Percentiles rank a stretch among this genome's conserved stretches.
Evolutionary conservation across 1,139 yeast species (phyloP).

Genomic region (Lodderomyces elongisporus): DNA sequence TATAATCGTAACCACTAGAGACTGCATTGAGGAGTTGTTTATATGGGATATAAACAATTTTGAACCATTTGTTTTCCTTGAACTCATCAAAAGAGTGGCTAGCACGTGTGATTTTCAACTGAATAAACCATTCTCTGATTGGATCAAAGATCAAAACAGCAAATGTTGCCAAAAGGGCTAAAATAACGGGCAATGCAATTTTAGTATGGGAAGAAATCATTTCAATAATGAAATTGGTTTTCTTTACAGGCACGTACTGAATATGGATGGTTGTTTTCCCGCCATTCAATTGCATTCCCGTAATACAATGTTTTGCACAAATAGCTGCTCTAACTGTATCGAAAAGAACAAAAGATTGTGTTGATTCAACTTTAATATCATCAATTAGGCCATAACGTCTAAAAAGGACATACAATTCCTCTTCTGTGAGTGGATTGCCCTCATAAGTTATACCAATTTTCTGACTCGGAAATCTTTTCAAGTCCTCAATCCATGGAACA

Average conservation of each 20-base stretch:
- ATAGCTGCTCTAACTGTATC: constrained; percentile 60
- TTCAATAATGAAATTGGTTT: constrained; percentile 49
- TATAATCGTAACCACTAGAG: constrained; percentile 24
- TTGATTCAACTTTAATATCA: constrained; percentile 45
- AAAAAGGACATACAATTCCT: constrained; percentile 73
- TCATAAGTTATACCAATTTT: constrained; percentile 64
- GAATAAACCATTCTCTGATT: constrained; percentile 75
- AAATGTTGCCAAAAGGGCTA: constrained; percentile 54
- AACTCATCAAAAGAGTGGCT: constrained; percentile 26
- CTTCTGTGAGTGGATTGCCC: constrained; percentile 74
- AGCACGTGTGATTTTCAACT: constrained; percentile 58
- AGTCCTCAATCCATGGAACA: constrained; percentile 93
- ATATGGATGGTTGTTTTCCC: constrained; percentile 61
- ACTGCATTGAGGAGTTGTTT: constrained; percentile 21
- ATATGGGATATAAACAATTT: constrained; percentile 25
- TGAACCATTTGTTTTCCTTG: constrained; percentile 27
- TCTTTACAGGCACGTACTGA: constrained; percentile 56
- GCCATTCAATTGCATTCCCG: constrained; percentile 60
- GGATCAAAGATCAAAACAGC: constrained; percentile 93
- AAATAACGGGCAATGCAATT: constrained; percentile 59
- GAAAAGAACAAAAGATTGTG: constrained; percentile 51
- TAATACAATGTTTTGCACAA: constrained; percentile 85
- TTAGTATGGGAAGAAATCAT: constrained; percentile 73
- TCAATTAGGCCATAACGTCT: constrained; percentile 82
- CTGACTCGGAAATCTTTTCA: constrained; percentile 67